Evolutionary conservation across 2,329 filamentous ascomycete genomes (phyloP), one percentile per base, ranked within the genome.

Genomic region (Colletotrichum kahawae): DNA sequence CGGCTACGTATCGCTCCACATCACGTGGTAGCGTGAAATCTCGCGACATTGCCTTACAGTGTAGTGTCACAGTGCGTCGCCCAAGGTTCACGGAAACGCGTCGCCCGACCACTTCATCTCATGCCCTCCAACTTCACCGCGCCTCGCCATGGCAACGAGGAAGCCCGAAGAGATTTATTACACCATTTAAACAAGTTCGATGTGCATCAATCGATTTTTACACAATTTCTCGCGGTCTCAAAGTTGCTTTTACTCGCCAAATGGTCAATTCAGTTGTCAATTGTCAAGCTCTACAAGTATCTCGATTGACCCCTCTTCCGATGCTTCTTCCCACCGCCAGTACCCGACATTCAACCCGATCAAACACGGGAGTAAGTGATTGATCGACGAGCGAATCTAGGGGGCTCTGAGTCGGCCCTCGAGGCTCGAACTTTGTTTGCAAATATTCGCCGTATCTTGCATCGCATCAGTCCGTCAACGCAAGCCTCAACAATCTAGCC

Each of bases 21-120:
- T 87, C 85, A 87, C 85, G 85, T 87, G 85, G 81, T 83, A 84
- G 84, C 85, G 85, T 83, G 85, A 80, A 80, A 82, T 80, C 80
- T 86, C 83, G 85, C 82, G 84, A 80, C 43, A 51, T 51, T 51
- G 43, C 0, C 43, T 76, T 77, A 78, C 79, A 76, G 38, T 77
- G 81, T 77, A 75, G 67, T 51, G 43, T 1, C 79, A 81, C 80
- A 78, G 79, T 79, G 79, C 63, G 67, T 33, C 57, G 65, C 71
- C 48, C 31, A 64, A 67, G 31, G 59, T 51, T 78, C 79, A 81
- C 82, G 80, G 82, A 80, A 83, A 82, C 86, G 85, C 85, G 86
- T 86, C 84, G 84, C 81, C 83, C 84, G 78, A 79, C 81, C 80
- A 85, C 74, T 75, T 71, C 70, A 71, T 51, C 67, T 21, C 43